Evolutionary conservation across 352 stramenopile species (phyloP), one percentile per base, ranked within the genome.

Genomic region (Phytophthora ohioensis): DNA sequence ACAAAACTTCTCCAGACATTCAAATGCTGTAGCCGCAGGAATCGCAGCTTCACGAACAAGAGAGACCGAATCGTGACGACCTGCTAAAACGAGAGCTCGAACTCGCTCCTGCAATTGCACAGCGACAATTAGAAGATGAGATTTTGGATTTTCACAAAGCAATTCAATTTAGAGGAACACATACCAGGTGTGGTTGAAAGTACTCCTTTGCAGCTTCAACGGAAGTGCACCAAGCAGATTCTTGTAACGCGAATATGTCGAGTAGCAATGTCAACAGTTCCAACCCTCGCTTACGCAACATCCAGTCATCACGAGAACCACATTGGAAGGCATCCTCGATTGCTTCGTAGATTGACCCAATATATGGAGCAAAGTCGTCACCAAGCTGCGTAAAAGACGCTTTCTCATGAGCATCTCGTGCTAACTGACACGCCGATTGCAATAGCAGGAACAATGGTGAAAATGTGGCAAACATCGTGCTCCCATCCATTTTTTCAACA

Each of bases 251-350:
- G 49, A 88, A 90, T 15, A 65, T 49, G 12, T 88, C 75, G 6
- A 92, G 61, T 2, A 92, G 21, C 15, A 86, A 54, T 8, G 76
- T 69, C 21, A 92, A 67, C 5, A 92, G 64, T 21, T 91, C 82
- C 3, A 91, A 61, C 9, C 67, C 82, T 15, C 84, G 78, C 43
- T 86, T 85, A 2, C 84, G 76, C 21, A 88, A 48, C 39, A 86
- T 17, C 84, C 84, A 92, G 60, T 89, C 74, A 8, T 87, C 76
- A 17, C 84, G 76, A 41, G 77, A 66, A 2, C 42, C 78, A 15
- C 78, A 82, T 17, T 84, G 81, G 42, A 90, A 88, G 1, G 70
- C 69, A 56, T 90, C 82, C 47, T 92, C 84, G 3, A 92, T 85
- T 8, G 77, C 75, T 41, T 92, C 84, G 35, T 85, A 76, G 17